Percentiles rank a stretch among this genome's conserved stretches.
phyloP scores from a whole-genome alignment of 192 early-diverging fungal species.

The Coemansia sp. region DNA sequence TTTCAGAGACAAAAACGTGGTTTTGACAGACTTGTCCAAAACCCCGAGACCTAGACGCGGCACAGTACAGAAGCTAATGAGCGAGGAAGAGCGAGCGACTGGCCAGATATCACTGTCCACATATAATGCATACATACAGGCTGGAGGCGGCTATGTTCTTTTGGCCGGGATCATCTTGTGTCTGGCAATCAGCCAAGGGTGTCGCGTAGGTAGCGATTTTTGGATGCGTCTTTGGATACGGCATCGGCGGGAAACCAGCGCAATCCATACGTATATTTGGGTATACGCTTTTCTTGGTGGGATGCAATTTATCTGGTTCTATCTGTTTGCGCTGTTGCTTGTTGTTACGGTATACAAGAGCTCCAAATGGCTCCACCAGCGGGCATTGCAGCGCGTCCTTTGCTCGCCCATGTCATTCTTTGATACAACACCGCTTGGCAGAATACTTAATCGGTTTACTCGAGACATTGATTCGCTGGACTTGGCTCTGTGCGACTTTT shows the following conservation, averaged over 20 bases:
- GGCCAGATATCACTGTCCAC: slow-evolving; percentile 61
- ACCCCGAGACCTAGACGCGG: not conserved
- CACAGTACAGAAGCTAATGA: slow-evolving; percentile 62
- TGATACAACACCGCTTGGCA: slow-evolving; percentile 71
- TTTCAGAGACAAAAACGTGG: not conserved
- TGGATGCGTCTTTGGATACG: slow-evolving; percentile 69
- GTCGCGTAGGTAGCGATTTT: slow-evolving; percentile 53
- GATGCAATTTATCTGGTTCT: slow-evolving; percentile 57
- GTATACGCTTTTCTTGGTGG: slow-evolving; percentile 70
- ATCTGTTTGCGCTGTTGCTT: slow-evolving; percentile 24
- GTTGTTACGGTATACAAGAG: slow-evolving; percentile 46
- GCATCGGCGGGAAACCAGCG: slow-evolving; percentile 26
- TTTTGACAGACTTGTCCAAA: slow-evolving; percentile 6
- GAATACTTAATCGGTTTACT: slow-evolving; percentile 74
- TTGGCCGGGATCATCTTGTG: slow-evolving; percentile 26
- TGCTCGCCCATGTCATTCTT: slow-evolving; percentile 70
- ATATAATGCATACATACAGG: slow-evolving; percentile 63
- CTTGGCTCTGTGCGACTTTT: slow-evolving; percentile 61
- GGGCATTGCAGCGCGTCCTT: slow-evolving; percentile 75
- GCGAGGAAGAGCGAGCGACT: slow-evolving; percentile 75
- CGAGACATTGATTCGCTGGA: slow-evolving; percentile 66
- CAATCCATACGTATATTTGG: slow-evolving; percentile 56
- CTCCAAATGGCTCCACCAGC: slow-evolving; percentile 61
- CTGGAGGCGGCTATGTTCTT: slow-evolving; percentile 27
- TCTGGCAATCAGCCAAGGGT: slow-evolving; percentile 29